Evolutionary conservation across 192 early-diverging fungal genomes (phyloP).

Genomic region (Linnemannia zychae): DNA sequence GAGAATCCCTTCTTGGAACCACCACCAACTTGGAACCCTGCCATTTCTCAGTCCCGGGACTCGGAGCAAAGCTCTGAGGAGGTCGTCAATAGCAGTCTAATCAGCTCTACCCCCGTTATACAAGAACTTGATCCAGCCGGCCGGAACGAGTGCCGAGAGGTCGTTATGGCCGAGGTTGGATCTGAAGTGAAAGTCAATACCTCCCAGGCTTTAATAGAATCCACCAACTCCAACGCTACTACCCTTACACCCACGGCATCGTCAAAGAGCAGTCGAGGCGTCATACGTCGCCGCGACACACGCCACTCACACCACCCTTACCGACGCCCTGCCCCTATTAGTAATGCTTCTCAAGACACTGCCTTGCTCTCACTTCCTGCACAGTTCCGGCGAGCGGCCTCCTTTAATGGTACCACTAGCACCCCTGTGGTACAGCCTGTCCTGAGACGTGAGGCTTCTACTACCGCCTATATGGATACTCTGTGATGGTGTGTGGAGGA

Average conservation of each 20-base stretch:
- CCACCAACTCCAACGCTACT: not conserved
- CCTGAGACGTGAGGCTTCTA: slow-evolving; percentile 22
- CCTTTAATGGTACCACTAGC: not conserved
- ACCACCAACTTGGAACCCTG: not conserved
- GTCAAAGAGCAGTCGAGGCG: not conserved
- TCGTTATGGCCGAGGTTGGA: not conserved
- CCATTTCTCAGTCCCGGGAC: not conserved
- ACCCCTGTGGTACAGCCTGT: not conserved
- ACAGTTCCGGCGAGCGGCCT: not conserved
- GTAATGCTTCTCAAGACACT: not conserved
- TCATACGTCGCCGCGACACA: not conserved
- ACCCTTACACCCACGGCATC: not conserved
- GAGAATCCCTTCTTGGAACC: not conserved
- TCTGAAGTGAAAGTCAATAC: not conserved
- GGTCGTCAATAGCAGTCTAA: not conserved
- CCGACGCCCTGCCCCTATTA: not conserved
- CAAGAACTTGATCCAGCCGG: not conserved
- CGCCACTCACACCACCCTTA: not conserved
- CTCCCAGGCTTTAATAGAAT: not conserved
- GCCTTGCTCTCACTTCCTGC: not conserved
- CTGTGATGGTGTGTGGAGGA: no score
- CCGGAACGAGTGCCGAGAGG: not conserved
- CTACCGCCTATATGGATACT: slow-evolving; percentile 7
- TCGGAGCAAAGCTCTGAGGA: not conserved
- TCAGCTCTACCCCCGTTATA: not conserved